Evolutionary conservation across 2,329 filamentous ascomycete genomes (phyloP).

Genomic region (Trichophyton simii): DNA sequence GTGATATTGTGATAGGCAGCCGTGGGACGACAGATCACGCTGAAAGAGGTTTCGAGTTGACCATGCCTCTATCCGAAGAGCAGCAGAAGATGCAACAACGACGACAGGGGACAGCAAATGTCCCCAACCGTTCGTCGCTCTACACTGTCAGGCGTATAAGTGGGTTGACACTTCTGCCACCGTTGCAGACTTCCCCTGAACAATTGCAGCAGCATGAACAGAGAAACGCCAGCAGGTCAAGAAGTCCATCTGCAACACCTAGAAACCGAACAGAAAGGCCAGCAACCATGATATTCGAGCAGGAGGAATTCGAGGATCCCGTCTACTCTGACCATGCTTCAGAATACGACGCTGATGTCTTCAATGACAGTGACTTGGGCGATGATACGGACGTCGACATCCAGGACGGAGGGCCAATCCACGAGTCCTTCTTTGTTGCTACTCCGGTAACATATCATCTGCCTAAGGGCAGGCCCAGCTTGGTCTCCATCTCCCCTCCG

Average conservation of each 20-base stretch:
- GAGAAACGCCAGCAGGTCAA: not conserved
- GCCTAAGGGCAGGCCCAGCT: conserved; percentile 11
- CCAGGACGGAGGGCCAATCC: not conserved
- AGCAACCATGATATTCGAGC: conserved; percentile 4
- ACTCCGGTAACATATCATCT: conserved; percentile 12
- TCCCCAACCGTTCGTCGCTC: not conserved
- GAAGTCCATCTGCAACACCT: not conserved
- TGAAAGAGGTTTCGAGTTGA: not conserved
- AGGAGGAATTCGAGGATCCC: conserved; percentile 8
- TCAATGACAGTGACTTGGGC: not conserved
- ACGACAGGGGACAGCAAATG: not conserved
- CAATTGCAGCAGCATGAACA: not conserved
- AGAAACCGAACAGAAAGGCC: not conserved
- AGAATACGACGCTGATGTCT: conserved; percentile 11
- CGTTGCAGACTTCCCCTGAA: not conserved
- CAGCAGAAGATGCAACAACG: not conserved
- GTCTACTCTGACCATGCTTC: conserved; percentile 12
- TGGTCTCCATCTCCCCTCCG: conserved; percentile 12
- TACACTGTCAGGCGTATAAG: conserved; percentile 6
- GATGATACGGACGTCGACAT: not conserved
- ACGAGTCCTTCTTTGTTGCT: conserved; percentile 12
- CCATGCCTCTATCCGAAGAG: not conserved
- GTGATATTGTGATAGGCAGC: not conserved
- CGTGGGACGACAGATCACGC: not conserved
- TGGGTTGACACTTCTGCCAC: conserved; percentile 3